Percentiles rank a stretch among this genome's conserved stretches.
Evolutionary conservation across 768 basidiomycete genomes (phyloP).

Genomic region (Galerina marginata): DNA sequence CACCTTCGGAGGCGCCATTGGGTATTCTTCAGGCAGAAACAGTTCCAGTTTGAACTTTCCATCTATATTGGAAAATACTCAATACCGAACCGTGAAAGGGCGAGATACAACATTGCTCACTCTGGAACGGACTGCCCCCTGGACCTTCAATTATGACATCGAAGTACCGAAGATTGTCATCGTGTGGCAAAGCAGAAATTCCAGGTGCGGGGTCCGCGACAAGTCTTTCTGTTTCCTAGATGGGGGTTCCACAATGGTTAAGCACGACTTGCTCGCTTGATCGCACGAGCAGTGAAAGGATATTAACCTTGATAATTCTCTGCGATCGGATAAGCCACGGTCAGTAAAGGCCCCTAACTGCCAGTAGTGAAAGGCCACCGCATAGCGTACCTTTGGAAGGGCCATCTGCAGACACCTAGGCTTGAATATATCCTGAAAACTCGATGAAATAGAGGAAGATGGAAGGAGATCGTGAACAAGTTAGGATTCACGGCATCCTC

Average conservation of each 20-base stretch:
- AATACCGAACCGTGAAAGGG: neutral
- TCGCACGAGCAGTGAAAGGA: conserved; percentile 13
- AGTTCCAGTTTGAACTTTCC: conserved; percentile 96
- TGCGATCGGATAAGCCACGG: conserved; percentile 32
- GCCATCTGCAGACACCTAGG: conserved; percentile 36
- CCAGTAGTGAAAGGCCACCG: neutral
- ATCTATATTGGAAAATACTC: conserved; percentile 49
- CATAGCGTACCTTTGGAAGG: conserved; percentile 54
- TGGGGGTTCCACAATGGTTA: neutral
- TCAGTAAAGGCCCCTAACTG: conserved; percentile 1
- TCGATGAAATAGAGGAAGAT: conserved; percentile 10
- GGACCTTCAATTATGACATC: conserved; percentile 98
- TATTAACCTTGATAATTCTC: conserved; percentile 57
- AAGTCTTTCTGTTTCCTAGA: conserved; percentile 95
- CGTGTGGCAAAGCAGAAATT: conserved; percentile 93
- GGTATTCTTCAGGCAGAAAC: conserved; percentile 98
- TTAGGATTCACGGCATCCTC: conserved; percentile 5
- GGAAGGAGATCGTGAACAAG: conserved; percentile 7
- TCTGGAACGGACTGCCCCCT: conserved; percentile 88
- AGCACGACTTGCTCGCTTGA: neutral
- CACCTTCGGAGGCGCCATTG: conserved; percentile 99
- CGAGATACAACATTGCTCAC: conserved; percentile 43
- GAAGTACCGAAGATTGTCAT: conserved; percentile 98
- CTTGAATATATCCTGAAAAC: conserved; percentile 1
- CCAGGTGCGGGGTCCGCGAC: conserved; percentile 97